phyloP scores from a whole-genome alignment of 805 yeast species.

The Clavispora phyllophila region DNA sequence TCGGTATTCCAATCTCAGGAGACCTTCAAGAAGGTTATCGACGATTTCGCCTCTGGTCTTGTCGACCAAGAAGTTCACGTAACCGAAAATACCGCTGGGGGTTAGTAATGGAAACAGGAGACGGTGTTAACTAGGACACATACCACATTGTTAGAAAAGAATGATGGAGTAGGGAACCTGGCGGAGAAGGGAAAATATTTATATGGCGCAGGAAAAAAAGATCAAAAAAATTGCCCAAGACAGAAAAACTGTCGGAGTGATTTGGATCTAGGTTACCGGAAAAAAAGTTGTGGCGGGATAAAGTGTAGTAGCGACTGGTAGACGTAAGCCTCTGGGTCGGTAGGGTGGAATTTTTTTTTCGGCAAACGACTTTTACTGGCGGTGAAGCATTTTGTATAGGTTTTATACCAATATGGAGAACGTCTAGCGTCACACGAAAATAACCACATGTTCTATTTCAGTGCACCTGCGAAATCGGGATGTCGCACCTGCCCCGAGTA shows the following conservation, averaged over 20 bases:
- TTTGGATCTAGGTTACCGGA: neutral
- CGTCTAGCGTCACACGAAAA: neutral
- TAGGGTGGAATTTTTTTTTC: too few species aligned
- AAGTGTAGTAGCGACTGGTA: neutral
- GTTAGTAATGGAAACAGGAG: slow-evolving; percentile 12
- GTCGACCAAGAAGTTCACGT: slow-evolving; percentile 91
- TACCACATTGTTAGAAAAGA: slow-evolving; percentile 13
- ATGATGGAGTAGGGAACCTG: neutral
- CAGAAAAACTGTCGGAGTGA: neutral
- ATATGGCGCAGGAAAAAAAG: slow-evolving; percentile 1
- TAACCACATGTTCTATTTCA: neutral
- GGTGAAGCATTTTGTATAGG: neutral
- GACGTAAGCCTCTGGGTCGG: neutral
- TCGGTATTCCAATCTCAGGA: slow-evolving; percentile 85
- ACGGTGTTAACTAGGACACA: neutral
- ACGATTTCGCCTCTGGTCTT: slow-evolving; percentile 89
- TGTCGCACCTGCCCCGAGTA: neutral
- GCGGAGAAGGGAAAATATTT: slow-evolving; percentile 1
- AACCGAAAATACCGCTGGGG: slow-evolving; percentile 91
- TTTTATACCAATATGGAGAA: neutral
- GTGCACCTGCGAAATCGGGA: neutral
- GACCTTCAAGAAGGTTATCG: slow-evolving; percentile 82
- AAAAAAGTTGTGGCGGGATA: neutral
- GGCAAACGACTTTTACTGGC: neutral
- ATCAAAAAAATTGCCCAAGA: neutral